Evolutionary conservation across 2,329 filamentous ascomycete genomes (phyloP), one percentile per base, ranked within the genome.

Genomic region (Emergomyces africanus): DNA sequence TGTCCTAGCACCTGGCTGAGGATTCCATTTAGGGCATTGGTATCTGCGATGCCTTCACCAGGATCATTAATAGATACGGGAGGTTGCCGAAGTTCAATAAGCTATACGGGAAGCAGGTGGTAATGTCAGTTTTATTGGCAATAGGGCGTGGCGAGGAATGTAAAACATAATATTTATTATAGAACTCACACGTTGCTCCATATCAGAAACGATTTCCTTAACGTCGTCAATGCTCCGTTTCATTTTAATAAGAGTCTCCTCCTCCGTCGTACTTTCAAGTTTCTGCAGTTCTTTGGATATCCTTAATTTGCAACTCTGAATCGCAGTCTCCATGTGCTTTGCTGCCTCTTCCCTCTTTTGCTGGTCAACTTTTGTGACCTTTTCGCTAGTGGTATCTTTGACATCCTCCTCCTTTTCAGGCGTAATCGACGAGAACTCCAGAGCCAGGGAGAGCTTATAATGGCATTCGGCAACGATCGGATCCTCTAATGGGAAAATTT

Each of bases 401-500:
- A 73, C 46, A 64, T 79, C 59, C 67, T 75, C 37, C 63, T 77
- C 54, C 35, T 69, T 68, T 18, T 68, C 67, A 61, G 72, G 71
- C 35, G 85, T 88, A 51, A 94, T 83, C 0, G 90, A 94, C 3
- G 89, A 89, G 66, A 97, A 97, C 70, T 99, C 94, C 33, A 99
- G 81, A 0, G 94, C 94, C 18, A 99, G 82, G 0, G 92, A 96
- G 30, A 99, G 85, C 75, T 96, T 97, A 78, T 88, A 99, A 76
- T 99, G 90, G 18, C 89, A 92, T 77, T 99, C 94, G 48, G 94
- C 92, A 59, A 97, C 82, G 57, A 95, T 81, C 66, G 90, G 88
- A 15, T 89, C 90, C 62, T 95, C 89, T 55, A 86, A 80, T 0
- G 89, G 81, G 69, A 89, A 90, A 2, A 97, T 80, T 56, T 87